phyloP scores from a whole-genome alignment of 805 yeast species.

The Teunomyces kruisii region DNA sequence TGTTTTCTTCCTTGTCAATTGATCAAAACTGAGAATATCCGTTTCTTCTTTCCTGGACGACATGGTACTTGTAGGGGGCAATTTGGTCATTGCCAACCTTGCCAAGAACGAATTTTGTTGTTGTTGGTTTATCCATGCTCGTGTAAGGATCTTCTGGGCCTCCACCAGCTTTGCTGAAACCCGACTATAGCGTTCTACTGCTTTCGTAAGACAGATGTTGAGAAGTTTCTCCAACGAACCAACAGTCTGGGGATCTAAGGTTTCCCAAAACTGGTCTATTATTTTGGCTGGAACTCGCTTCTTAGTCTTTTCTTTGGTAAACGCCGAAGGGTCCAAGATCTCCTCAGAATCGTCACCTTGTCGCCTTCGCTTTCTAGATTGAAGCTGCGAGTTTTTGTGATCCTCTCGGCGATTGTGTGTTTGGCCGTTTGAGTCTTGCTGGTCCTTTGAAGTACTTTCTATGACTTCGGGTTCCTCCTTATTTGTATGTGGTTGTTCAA shows the following conservation, averaged over 20 bases:
- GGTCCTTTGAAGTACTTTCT: too few species aligned
- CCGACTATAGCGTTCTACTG: slow-evolving; percentile 21
- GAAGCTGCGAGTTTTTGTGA: background rate
- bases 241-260: slow-evolving; percentile 16
- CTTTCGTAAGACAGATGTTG: slow-evolving; percentile 24
- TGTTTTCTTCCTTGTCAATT: slow-evolving; percentile 21
- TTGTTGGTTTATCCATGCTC: slow-evolving; percentile 23
- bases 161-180: slow-evolving; percentile 16
- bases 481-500: too few species aligned
- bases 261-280: slow-evolving; percentile 32
- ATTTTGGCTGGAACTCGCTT: slow-evolving; percentile 21
- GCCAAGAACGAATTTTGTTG: slow-evolving; percentile 22
- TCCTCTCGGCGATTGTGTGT: background rate
- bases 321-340: background rate
- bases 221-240: slow-evolving; percentile 23
- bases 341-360: background rate
- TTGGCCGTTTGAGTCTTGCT: background rate
- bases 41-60: slow-evolving; percentile 8
- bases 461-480: too few species aligned
- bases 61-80: slow-evolving; percentile 24
- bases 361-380: background rate
- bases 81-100: slow-evolving; percentile 23
- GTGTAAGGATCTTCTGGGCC: slow-evolving; percentile 23
- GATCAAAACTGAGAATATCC: slow-evolving; percentile 26
- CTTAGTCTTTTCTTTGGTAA: background rate